A percentile compares a stretch with the other conserved stretches of the same genome.
Evolutionary conservation across 2,329 filamentous ascomycete species (phyloP).

Genomic region (Blastomyces gilchristii): DNA sequence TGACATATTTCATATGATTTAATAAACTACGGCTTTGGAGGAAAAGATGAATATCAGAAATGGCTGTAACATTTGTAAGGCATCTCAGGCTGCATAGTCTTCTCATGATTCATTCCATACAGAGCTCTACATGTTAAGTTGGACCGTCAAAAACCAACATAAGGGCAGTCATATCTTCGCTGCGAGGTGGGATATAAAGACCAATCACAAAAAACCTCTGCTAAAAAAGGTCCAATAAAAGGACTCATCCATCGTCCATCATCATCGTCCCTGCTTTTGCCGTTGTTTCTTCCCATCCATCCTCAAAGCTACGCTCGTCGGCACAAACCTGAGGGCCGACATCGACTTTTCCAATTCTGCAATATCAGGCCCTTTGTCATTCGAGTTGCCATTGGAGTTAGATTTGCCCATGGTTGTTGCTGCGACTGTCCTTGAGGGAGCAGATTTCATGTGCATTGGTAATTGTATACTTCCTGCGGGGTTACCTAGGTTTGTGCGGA

Average conservation of each 20-base stretch:
- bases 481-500: not conserved
- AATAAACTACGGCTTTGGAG: not conserved
- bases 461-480: not conserved
- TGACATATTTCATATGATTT: too few species aligned
- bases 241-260: not conserved
- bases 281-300: conserved; percentile 15
- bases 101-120: not conserved
- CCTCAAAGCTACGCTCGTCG: conserved; percentile 31
- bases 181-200: not conserved
- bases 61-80: not conserved
- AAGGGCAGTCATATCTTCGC: not conserved
- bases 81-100: not conserved
- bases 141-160: not conserved
- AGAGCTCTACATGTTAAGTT: not conserved
- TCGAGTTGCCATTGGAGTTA: not conserved
- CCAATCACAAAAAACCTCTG: not conserved
- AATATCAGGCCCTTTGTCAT: conserved; percentile 24
- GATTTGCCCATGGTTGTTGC: not conserved
- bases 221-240: not conserved
- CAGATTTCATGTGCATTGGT: conserved; percentile 1
- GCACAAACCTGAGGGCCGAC: conserved; percentile 38
- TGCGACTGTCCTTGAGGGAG: not conserved
- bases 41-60: not conserved
- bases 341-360: conserved; percentile 34
- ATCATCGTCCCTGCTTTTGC: not conserved